A percentile compares a stretch with the other conserved stretches of the same genome.
These are phyloP conservation scores for Stropharia rugosoannulata DNA, from an alignment of 768 basidiomycete species.

Conservation along the genomic window DNA sequence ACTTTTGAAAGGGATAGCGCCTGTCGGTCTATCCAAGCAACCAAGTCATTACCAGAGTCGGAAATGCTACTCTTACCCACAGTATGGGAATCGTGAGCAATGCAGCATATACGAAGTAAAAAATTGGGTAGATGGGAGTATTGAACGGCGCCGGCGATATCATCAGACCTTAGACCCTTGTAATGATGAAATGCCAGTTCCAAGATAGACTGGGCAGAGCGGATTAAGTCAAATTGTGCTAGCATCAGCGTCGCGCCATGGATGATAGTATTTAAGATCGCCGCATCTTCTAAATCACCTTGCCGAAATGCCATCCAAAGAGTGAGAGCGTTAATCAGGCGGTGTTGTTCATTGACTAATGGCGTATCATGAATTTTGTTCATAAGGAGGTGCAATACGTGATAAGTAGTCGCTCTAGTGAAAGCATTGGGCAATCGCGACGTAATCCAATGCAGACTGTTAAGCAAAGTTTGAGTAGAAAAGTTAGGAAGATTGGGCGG, in stretches of 20 bases:
- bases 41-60: background rate
- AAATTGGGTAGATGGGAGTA: conserved; percentile 62
- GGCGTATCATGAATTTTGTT: conserved; percentile 62
- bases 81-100: background rate
- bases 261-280: conserved; percentile 66
- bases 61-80: background rate
- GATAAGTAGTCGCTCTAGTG: conserved; percentile 66
- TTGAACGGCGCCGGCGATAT: conserved; percentile 16
- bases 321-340: conserved; percentile 69
- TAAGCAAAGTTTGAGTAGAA: conserved; percentile 46
- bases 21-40: background rate
- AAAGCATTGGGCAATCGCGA: conserved; percentile 38
- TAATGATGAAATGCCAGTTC: conserved; percentile 72
- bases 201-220: conserved; percentile 71
- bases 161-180: conserved; percentile 23
- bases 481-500: conserved; percentile 67
- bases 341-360: conserved; percentile 81
- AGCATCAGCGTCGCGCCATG: conserved; percentile 68
- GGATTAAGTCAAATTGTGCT: conserved; percentile 63
- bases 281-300: conserved; percentile 52
- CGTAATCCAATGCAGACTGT: conserved; percentile 61
- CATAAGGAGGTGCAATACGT: conserved; percentile 74
- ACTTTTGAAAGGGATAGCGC: background rate
- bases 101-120: conserved; percentile 54
- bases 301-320: conserved; percentile 69